Conservation (phyloP, 768 basidiomycete species). For the Podaxis mareebaensis region DNA sequence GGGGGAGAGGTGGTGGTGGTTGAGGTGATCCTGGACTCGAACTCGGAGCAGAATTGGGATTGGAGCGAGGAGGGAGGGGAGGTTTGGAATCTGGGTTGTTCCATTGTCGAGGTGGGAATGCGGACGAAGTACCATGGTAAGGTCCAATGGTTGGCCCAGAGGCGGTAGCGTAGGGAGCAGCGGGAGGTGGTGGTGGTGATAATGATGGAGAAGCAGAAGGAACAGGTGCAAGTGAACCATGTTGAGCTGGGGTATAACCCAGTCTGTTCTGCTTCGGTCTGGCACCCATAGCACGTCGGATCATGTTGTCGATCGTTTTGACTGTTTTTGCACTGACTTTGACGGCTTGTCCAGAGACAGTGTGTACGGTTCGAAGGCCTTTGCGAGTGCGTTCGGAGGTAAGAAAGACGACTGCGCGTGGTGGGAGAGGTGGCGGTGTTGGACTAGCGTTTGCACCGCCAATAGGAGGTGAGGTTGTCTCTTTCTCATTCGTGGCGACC, state of each 20-base stretch:
- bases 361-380: slow-evolving; percentile 61
- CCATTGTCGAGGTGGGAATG: background rate
- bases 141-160: slow-evolving; percentile 18
- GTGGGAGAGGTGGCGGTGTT: slow-evolving; percentile 32
- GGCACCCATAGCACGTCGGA: slow-evolving; percentile 55
- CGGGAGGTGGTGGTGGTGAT: slow-evolving; percentile 9
- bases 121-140: background rate
- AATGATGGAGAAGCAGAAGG: slow-evolving; percentile 23
- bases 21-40: slow-evolving; percentile 5
- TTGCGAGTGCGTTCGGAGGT: slow-evolving; percentile 60
- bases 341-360: slow-evolving; percentile 65
- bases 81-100: slow-evolving; percentile 5
- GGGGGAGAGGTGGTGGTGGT: slow-evolving; percentile 7
- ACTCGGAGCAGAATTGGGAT: background rate
- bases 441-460: slow-evolving; percentile 18
- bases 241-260: slow-evolving; percentile 19
- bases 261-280: slow-evolving; percentile 34
- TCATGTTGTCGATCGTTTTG: slow-evolving; percentile 57
- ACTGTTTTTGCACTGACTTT: slow-evolving; percentile 66
- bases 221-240: slow-evolving; percentile 10
- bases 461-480: slow-evolving; percentile 18
- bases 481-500: background rate
- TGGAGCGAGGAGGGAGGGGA: slow-evolving; percentile 12
- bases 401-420: slow-evolving; percentile 55
- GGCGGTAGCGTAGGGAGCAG: slow-evolving; percentile 11